A percentile compares a stretch with the other conserved stretches of the same genome.
Conservation (phyloP, 164 flowering plant genomes). For the Nymphaea colorata region DNA sequence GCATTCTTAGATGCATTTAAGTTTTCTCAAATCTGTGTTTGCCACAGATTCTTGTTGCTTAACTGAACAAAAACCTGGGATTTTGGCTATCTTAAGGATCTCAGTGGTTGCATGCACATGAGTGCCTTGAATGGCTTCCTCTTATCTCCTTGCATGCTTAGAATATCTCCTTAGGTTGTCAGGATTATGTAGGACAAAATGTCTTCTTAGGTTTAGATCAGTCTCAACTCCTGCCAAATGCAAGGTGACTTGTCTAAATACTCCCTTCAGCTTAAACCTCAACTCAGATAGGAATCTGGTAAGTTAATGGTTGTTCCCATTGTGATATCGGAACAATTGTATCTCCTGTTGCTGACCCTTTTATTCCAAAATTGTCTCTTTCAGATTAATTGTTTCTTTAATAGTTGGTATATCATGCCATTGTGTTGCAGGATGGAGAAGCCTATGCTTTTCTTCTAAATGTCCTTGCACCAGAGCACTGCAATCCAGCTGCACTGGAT, state of each 20-base stretch:
- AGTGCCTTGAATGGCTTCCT: too few species aligned
- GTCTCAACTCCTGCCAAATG: too few species aligned
- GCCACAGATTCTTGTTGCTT: too few species aligned
- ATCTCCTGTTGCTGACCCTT: neutral
- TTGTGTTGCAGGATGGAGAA: slow-evolving; percentile 57
- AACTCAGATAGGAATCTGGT: neutral
- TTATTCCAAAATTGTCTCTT: neutral
- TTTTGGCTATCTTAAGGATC: too few species aligned
- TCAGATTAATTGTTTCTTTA: neutral
- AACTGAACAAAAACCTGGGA: too few species aligned
- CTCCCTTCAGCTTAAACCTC: neutral
- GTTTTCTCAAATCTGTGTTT: too few species aligned
- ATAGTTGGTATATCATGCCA: neutral
- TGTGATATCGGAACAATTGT: neutral
- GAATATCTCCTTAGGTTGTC: too few species aligned
- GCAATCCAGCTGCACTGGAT: slow-evolving; percentile 53
- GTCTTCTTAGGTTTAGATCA: too few species aligned
- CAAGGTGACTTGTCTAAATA: neutral
- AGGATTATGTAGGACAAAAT: too few species aligned
- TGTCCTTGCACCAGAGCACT: slow-evolving; percentile 88
- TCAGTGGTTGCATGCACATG: too few species aligned
- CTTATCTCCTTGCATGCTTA: too few species aligned
- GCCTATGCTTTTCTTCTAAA: slow-evolving; percentile 91
- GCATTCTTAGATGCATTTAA: too few species aligned
- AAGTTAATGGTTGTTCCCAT: neutral